Percentiles rank a stretch among this genome's conserved stretches.
Evolutionary conservation across 2,329 filamentous ascomycete species (phyloP).

Genomic region (Chaetomiaceae sp.): DNA sequence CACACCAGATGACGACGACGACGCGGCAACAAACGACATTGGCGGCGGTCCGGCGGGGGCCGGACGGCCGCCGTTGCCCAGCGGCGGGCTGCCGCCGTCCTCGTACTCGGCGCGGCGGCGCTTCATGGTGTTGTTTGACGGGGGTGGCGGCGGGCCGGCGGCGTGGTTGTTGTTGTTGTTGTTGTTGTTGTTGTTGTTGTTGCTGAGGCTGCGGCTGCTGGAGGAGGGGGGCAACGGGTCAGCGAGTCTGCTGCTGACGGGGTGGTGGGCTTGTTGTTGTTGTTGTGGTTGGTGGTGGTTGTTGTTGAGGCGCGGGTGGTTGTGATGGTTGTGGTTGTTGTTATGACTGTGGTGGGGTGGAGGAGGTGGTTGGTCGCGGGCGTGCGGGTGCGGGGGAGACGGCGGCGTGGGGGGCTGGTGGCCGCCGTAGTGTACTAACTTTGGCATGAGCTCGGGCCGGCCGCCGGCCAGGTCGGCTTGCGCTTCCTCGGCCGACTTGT

Average conservation of each 20-base stretch:
- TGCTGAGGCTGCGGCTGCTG: constrained; percentile 39
- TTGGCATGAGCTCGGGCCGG: constrained; percentile 85
- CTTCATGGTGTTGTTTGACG: constrained; percentile 46
- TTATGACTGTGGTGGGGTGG: background rate
- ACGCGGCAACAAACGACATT: background rate
- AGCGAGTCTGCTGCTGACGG: constrained; percentile 6
- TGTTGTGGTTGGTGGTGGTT: constrained; percentile 22
- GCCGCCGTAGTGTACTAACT: constrained; percentile 90
- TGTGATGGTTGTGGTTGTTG: background rate
- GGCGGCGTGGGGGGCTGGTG: constrained; percentile 91
- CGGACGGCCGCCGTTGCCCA: constrained; percentile 66
- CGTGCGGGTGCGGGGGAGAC: constrained; percentile 55
- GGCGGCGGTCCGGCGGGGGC: constrained; percentile 41
- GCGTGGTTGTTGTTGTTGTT: constrained; percentile 22
- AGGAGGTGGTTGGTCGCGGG: background rate
- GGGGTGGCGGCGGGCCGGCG: constrained; percentile 11
- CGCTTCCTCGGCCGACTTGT: constrained; percentile 91
- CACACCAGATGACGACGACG: background rate
- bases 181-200: too few species aligned
- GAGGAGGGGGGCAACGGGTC: constrained; percentile 4
- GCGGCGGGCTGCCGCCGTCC: constrained; percentile 78
- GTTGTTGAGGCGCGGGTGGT: background rate
- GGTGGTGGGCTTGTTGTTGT: constrained; percentile 25
- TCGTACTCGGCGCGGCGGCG: constrained; percentile 90
- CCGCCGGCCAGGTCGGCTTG: constrained; percentile 85